Evolutionary conservation across 495 filamentous ascomycete species (phyloP), one percentile per base, ranked within the genome.

Genomic region (Xylaria telfairii): DNA sequence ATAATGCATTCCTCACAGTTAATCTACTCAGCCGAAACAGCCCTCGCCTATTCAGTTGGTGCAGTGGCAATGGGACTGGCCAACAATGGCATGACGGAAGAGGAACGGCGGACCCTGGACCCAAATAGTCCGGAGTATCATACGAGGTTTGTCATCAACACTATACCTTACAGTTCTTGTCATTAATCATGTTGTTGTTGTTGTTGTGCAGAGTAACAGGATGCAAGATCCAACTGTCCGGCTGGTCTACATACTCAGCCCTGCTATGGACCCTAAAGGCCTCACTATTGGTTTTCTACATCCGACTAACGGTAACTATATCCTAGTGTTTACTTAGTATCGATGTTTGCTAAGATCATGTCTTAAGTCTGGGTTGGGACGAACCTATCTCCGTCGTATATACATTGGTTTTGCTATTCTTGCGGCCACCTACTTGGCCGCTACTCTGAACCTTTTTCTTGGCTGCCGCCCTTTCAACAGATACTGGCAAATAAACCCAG

Each of bases 31-130:
- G 69, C 77, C 12, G 79, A 83, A 74, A 76, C 79, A 0, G 74
- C 75, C 30, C 72, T 83, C 13, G 81, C 80, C 1, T 83, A 82
- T 34, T 73, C 73, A 7, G 78, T 82, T 34, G 83, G 79, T 26
- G 73, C 76, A 65, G 81, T 81, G 70, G 88, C 83, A 60, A 75
- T 81, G 24, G 89, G 89, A 2, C 81, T 91, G 37, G 87, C 88
- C 37, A 91, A 91, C 74, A 90, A 88, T 75, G 72, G 83, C 71
- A 89, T 90, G 87, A 88, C 87, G 5, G 83, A 86, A 46, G 82
- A 82, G 24, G 72, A 87, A 66, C 81, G 88, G 26, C 73, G 69
- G 9, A 65, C 80, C 0, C 77, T 90, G 10, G 77, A 79, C 13
- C 81, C 85, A 1, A 68, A 75, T n/a, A 84, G 83, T 17, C 67